Conservation (phyloP, 2,329 filamentous ascomycete genomes). For the Neonectria sp. region DNA sequence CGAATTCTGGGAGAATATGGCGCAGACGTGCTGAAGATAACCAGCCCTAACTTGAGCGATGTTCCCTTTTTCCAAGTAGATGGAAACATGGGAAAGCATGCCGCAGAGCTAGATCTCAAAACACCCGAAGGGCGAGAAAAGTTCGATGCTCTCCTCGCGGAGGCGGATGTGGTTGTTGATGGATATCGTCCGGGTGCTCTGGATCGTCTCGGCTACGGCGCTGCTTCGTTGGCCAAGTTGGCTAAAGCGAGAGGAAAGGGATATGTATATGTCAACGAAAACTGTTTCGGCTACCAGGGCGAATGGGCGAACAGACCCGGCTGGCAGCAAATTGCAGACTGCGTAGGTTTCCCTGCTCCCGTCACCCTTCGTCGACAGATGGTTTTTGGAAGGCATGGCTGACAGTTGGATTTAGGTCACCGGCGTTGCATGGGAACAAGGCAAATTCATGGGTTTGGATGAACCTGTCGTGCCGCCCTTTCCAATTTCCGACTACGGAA, state of each 20-base stretch:
- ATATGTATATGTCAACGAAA: conserved; percentile 78
- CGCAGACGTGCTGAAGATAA: conserved; percentile 81
- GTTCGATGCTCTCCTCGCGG: conserved; percentile 73
- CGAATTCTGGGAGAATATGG: conserved; percentile 83
- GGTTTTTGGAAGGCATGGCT: background rate
- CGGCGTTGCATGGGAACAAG: conserved; percentile 74
- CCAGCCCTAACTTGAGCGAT: conserved; percentile 76
- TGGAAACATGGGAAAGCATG: conserved; percentile 80
- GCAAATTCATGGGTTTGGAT: conserved; percentile 71
- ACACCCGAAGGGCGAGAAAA: conserved; percentile 63
- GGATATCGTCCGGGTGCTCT: conserved; percentile 79
- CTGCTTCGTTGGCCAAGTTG: conserved; percentile 66
- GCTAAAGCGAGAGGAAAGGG: conserved; percentile 71
- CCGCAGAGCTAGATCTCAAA: conserved; percentile 75
- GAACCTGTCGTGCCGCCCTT: conserved; percentile 78
- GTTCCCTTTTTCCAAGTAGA: conserved; percentile 82
- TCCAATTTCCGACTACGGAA: conserved; percentile 77
- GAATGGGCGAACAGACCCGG: conserved; percentile 76
- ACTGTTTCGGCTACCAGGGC: conserved; percentile 75
- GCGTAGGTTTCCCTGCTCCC: conserved; percentile 52
- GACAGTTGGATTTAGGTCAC: conserved; percentile 57
- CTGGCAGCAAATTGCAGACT: conserved; percentile 82
- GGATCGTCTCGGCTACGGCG: conserved; percentile 74
- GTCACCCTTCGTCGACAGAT: background rate
- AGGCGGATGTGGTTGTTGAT: conserved; percentile 76